Evolutionary conservation across 1,139 yeast species (phyloP), one percentile per base, ranked within the genome.

Genomic region (Kodamaea ohmeri): DNA sequence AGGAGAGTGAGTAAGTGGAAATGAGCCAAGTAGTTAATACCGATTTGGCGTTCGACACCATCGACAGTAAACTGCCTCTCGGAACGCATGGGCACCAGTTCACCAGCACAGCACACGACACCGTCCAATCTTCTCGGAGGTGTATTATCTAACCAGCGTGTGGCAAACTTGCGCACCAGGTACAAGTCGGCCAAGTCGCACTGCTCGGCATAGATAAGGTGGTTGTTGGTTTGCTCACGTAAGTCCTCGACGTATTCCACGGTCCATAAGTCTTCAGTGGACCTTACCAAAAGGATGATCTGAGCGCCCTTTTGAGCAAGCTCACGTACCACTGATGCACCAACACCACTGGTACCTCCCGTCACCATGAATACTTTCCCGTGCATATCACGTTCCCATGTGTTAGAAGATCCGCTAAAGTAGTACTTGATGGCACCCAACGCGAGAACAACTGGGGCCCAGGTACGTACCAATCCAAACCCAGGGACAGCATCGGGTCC

Each of bases 51-150:
- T 56, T 92, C 98, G 9, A 89, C 72, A 2, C 97, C 97, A 56
- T 92, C 97, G 3, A 56, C 58, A 2, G 95, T 79, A 7, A 80
- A 71, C 41, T 75, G 76, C 42, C 96, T 72, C 9, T 71, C 63
- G 37, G 65, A 65, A 12, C 80, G 78, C 28, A 78, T 67, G 0
- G 98, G 97, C 36, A 81, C 65, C 43, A 82, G 71, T 39, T 87
- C 90, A 8, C 88, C 92, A 2, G 97, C 97, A 62, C 90, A 80
- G 54, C 96, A 85, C 4, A 92, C 61, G 13, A 92, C 75, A 43
- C 95, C 95, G 58, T 92, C 98, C 39, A 92, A 67, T 41, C 98
- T 63, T 50, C 98, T 71, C 5, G 97, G 95, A 1, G 97, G 96
- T 28, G 80, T 69, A 55, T 86, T 89, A 59, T 92, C 96, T 43